Percentiles rank a stretch among this genome's conserved stretches.
These are phyloP conservation scores for Ogataea ramenticola DNA, from an alignment of 805 yeast species.

Conservation along the genomic window DNA sequence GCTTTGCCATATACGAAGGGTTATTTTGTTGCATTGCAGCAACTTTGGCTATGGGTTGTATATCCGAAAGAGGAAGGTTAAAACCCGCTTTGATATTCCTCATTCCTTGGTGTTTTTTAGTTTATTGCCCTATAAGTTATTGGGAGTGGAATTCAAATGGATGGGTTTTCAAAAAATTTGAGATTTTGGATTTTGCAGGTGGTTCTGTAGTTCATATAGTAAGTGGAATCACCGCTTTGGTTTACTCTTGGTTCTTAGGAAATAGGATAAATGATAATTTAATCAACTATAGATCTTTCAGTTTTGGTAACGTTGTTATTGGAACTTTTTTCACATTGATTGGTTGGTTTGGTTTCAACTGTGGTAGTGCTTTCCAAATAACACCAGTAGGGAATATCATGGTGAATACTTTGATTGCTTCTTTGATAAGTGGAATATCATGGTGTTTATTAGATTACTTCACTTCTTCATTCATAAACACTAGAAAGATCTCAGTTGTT, in stretches of 20 bases:
- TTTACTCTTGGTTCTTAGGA: constrained; percentile 67
- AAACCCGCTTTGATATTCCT: constrained; percentile 71
- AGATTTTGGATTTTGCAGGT: constrained; percentile 87
- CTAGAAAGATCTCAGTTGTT: constrained; percentile 74
- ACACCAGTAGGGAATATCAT: constrained; percentile 68
- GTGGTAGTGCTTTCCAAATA: constrained; percentile 77
- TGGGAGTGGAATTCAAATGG: constrained; percentile 92
- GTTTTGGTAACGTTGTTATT: constrained; percentile 71
- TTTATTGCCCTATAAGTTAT: constrained; percentile 80
- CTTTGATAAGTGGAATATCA: constrained; percentile 72
- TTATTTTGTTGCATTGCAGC: constrained; percentile 78
- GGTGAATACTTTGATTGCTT: constrained; percentile 76
- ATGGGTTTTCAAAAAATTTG: constrained; percentile 73
- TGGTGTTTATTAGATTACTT: constrained; percentile 84
- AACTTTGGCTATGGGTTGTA: constrained; percentile 80
- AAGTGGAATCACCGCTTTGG: constrained; percentile 83
- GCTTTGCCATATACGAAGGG: constrained; percentile 72
- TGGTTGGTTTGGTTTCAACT: constrained; percentile 91
- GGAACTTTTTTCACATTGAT: constrained; percentile 80
- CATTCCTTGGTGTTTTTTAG: constrained; percentile 80
- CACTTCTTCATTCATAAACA: constrained; percentile 20
- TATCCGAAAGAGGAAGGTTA: constrained; percentile 82
- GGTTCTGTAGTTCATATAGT: constrained; percentile 90
- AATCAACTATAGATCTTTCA: constrained; percentile 81
- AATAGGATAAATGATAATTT: constrained; percentile 56